Evolutionary conservation across 805 yeast species (phyloP).

Genomic region (Metschnikowia corniflorae): DNA sequence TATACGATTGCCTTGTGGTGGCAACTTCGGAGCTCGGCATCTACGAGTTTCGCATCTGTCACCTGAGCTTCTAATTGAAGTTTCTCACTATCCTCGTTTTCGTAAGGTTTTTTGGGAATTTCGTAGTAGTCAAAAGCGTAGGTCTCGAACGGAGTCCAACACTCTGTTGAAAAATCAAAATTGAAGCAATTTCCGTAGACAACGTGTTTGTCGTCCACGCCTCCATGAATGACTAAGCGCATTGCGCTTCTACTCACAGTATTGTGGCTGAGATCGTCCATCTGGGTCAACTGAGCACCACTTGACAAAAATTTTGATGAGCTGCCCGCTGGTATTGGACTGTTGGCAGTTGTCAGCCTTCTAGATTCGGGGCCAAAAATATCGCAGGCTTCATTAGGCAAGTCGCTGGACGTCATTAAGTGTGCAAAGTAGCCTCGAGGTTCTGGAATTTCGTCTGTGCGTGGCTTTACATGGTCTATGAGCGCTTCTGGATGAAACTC

Average conservation of each 20-base stretch:
- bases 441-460: conserved; percentile 25
- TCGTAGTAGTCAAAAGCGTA: conserved; percentile 36
- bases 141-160: conserved; percentile 34
- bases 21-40: conserved; percentile 41
- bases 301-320: conserved; percentile 1
- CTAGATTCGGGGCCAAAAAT: conserved; percentile 4
- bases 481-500: conserved; percentile 23
- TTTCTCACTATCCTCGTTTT: conserved; percentile 27
- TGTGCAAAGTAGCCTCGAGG: conserved; percentile 41
- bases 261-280: conserved; percentile 17
- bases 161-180: conserved; percentile 30
- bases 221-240: conserved; percentile 39
- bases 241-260: background rate
- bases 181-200: conserved; percentile 33
- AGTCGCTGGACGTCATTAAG: conserved; percentile 20
- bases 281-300: background rate
- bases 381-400: conserved; percentile 6
- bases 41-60: conserved; percentile 26
- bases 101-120: conserved; percentile 23
- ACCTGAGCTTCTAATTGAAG: conserved; percentile 25
- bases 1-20: conserved; percentile 38
- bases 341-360: background rate
- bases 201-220: conserved; percentile 28
- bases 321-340: background rate
- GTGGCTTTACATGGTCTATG: conserved; percentile 12